Evolutionary conservation across 2,329 filamentous ascomycete species (phyloP).

Genomic region (Penicillium janthinellum): DNA sequence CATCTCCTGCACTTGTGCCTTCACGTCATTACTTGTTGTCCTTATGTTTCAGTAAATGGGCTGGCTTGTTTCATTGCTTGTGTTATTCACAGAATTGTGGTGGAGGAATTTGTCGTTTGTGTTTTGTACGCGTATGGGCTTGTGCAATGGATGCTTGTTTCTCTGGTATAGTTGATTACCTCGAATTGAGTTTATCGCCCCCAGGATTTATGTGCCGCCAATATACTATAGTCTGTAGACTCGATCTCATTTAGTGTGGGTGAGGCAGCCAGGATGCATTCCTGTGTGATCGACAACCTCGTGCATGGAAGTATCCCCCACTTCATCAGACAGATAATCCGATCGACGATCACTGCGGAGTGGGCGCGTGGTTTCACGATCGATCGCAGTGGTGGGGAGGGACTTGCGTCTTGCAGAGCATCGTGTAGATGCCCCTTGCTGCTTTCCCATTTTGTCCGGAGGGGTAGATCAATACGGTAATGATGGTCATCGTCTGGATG

Average conservation of each 20-base stretch:
- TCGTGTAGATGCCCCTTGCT: neutral
- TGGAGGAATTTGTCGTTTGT: neutral
- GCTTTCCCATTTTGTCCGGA: neutral
- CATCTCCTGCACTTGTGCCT: neutral
- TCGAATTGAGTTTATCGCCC: neutral
- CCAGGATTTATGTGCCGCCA: neutral
- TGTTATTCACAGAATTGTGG: neutral
- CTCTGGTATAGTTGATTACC: constrained; percentile 11
- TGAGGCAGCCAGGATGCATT: neutral
- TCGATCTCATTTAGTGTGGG: neutral
- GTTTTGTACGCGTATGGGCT: constrained; percentile 4
- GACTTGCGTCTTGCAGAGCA: neutral
- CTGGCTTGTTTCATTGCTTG: constrained; percentile 1
- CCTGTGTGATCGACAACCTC: neutral
- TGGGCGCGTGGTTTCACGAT: neutral
- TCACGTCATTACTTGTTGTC: neutral
- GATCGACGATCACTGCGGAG: constrained; percentile 6
- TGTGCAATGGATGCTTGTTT: constrained; percentile 6
- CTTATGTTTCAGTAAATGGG: neutral
- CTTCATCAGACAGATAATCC: neutral
- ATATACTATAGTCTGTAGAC: neutral
- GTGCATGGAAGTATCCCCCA: neutral
- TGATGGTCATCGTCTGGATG: neutral
- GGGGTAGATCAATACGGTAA: neutral
- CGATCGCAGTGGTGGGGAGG: neutral